Evolutionary conservation across 2,329 filamentous ascomycete genomes (phyloP), one percentile per base, ranked within the genome.

Genomic region (Parastagonospora nodorum): DNA sequence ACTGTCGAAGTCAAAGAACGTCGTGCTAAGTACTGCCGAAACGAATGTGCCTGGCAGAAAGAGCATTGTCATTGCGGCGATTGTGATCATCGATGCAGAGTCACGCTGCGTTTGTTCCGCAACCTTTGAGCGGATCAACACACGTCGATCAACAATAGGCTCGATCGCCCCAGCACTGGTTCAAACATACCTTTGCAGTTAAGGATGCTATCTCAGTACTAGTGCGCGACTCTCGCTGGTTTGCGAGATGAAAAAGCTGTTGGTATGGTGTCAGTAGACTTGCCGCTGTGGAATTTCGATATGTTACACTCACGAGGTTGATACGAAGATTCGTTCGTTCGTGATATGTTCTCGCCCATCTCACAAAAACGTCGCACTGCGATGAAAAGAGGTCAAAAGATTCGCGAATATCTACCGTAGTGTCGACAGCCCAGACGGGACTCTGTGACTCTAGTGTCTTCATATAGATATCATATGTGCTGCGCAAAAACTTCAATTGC

Each of bases 71-170:
- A 67, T 54, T 2, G 61, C 59, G 1, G 64, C 64, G 24, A 64
- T 58, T 1, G 62, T 67, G 42, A 64, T 67, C 64, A 66, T 67
- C 1, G 64, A 64, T 2, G 61, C 55, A 0, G 64, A 66, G 42
- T 67, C 64, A 8, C 59, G 59, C 33, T 59, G 59, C 0, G 62
- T 63, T 33, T 60, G 58, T 19, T 61, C 52, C 19, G 19, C 19
- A 5, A 24, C 19, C 19, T 24, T 24, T 5, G 19, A 24, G 19
- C 19, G 19, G 19, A 5, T 24, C 19, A 24, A 24, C 5, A 5
- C 3, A 24, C 19, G 19, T 24, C 19, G 5, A 24, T 24, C 19
- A 3, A 24, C 19, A 24, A 24, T 24, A 24, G 19, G 19, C 19
- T 24, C 19, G 19, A 24, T 24, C 19, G 19, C 5, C 19, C 19